Conservation (phyloP, 176 grass and related monocot genomes). For the Ampelocalamus luodianensis region DNA sequence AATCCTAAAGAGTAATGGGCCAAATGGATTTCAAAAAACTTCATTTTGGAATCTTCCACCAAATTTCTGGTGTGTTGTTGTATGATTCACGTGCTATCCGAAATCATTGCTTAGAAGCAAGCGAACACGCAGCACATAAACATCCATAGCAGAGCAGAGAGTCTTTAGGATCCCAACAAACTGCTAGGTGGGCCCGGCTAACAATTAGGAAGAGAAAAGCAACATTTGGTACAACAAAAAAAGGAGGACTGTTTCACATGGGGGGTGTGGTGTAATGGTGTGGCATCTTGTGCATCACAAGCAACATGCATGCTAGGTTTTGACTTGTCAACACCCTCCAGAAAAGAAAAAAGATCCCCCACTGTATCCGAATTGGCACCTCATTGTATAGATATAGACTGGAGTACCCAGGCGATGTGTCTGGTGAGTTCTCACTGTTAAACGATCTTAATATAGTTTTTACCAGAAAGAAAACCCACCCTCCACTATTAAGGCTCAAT, state of each 20-base stretch:
- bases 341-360: slow-evolving; percentile 13
- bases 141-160: not conserved
- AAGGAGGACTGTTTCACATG: not conserved
- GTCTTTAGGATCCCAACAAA: not conserved
- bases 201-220: not conserved
- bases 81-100: slow-evolving; percentile 6
- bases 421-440: not conserved
- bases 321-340: not conserved
- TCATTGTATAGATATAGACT: not conserved
- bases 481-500: not conserved
- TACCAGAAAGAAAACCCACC: not conserved
- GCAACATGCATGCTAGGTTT: not conserved
- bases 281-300: not conserved
- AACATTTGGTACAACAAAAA: not conserved
- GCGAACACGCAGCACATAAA: not conserved
- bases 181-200: not conserved
- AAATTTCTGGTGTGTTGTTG: not conserved
- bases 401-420: not conserved
- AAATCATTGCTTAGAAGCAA: not conserved
- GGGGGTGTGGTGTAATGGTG: not conserved
- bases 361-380: slow-evolving; percentile 1
- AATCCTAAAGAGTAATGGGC: not conserved
- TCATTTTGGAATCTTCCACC: not conserved
- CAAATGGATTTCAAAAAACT: not conserved
- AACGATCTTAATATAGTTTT: not conserved